Evolutionary conservation across 768 basidiomycete species (phyloP).

Genomic region (Suillus placidus): DNA sequence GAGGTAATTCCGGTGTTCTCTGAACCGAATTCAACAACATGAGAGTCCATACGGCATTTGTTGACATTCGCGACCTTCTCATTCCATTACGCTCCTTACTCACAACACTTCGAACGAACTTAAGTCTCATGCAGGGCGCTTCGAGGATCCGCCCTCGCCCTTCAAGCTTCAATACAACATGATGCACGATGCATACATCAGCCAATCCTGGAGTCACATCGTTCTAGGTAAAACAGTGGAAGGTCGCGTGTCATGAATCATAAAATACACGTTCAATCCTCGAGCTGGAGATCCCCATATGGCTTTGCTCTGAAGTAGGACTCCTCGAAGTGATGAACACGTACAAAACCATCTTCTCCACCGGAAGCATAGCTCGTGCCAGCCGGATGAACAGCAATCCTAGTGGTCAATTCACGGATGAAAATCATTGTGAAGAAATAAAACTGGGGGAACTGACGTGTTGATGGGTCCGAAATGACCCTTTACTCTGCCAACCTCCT

Average conservation of each 20-base stretch:
- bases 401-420: conserved; percentile 35
- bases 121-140: background rate
- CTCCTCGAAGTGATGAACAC: conserved; percentile 92
- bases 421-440: background rate
- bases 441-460: conserved; percentile 62
- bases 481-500: conserved; percentile 96
- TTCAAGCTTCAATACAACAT: background rate
- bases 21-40: background rate
- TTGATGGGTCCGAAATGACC: conserved; percentile 98
- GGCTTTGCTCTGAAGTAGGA: conserved; percentile 91
- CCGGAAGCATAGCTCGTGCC: conserved; percentile 92
- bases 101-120: background rate
- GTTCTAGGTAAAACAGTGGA: background rate
- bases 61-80: background rate
- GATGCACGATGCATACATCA: background rate
- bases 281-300: conserved; percentile 85
- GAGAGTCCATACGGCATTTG: background rate
- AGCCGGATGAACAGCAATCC: conserved; percentile 89
- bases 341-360: conserved; percentile 94
- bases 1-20: background rate
- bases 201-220: background rate
- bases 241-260: conserved; percentile 1
- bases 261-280: conserved; percentile 44
- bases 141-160: background rate
- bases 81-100: background rate